Evolutionary conservation across 176 grass and related monocot species (phyloP).

Genomic region (Rhynchospora tenuis): DNA sequence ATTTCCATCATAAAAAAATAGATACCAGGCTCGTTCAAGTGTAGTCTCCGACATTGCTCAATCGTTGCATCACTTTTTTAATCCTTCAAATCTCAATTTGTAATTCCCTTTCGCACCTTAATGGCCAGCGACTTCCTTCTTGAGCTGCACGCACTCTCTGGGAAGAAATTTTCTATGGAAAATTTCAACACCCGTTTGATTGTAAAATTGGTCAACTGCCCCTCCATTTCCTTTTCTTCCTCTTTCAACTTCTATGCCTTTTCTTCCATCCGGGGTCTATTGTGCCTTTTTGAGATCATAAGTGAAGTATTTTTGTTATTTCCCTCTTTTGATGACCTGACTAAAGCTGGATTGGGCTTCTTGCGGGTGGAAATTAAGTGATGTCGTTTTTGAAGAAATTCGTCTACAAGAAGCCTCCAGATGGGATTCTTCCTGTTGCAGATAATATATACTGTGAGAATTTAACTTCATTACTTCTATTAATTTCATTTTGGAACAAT

Average conservation of each 20-base stretch:
- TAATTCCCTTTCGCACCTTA: slow-evolving; percentile 17
- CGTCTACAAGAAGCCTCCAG: slow-evolving; percentile 81
- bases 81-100: not conserved
- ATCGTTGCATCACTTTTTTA: not conserved
- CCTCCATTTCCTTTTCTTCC: slow-evolving; percentile 21
- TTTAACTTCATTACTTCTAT: not conserved
- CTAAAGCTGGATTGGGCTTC: slow-evolving; percentile 5
- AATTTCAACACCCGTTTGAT: slow-evolving; percentile 7
- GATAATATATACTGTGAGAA: slow-evolving; percentile 11
- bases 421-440: slow-evolving; percentile 34
- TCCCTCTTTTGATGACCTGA: not conserved
- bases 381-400: slow-evolving; percentile 59
- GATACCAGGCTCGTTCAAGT: not conserved
- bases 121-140: slow-evolving; percentile 18
- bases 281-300: not conserved
- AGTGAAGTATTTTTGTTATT: not conserved
- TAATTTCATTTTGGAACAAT: not conserved
- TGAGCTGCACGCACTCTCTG: slow-evolving; percentile 18
- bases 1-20: not conserved
- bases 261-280: slow-evolving; percentile 19
- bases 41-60: not conserved
- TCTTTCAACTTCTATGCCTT: slow-evolving; percentile 14
- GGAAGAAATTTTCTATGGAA: not conserved
- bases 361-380: not conserved
- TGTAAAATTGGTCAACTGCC: slow-evolving; percentile 17